Evolutionary conservation across 768 basidiomycete species (phyloP), one percentile per base, ranked within the genome.

Genomic region (Mycena galericulata): DNA sequence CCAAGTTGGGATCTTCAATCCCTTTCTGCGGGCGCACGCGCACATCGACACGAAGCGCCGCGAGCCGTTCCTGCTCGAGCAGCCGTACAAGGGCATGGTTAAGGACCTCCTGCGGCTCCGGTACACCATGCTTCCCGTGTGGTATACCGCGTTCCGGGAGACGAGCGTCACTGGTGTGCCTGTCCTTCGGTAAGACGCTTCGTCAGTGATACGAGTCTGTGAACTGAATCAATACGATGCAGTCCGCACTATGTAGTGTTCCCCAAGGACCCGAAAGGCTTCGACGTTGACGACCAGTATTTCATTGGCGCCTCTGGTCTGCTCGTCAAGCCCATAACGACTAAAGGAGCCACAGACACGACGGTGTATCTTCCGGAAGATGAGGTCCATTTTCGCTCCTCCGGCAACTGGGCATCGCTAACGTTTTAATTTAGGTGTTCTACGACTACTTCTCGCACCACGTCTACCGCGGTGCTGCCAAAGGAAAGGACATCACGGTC

Each of bases 11-110:
- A 89, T 90, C 1, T 97, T 99, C 80, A 91, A 91, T 58, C 97
- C 98, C 8, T 99, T 99, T 89, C 97, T 99, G 91, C 89, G 98
- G 65, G 98, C 97, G 2, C 98, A 99, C 79, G 97, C 97, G 14
- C 97, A 98, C 78, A 91, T 98, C 74, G 97, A 99, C 77, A 97
- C 97, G 30, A 99, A 98, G 82, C 91, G 98, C 46, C 91, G 98
- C 43, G 98, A 99, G 80, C 97, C 97, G 1, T 99, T 91, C 85
- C 85, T 99, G 0, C 87, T 93, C 54, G 94, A 95, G 14, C 91
- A 98, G 73, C 96, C 97, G 4, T 92, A 94, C 84, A 94, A 93
- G 83, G 84, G 88, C 38, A 92, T 95, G 55, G 80, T 98, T 47
- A 89, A 91, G 40, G 90, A 94, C 69, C 86, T 91, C 57, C 82